Percentiles rank a stretch among this genome's conserved stretches.
Evolutionary conservation across 2,329 filamentous ascomycete species (phyloP).

Genomic region (Cordyceps tenuipes): DNA sequence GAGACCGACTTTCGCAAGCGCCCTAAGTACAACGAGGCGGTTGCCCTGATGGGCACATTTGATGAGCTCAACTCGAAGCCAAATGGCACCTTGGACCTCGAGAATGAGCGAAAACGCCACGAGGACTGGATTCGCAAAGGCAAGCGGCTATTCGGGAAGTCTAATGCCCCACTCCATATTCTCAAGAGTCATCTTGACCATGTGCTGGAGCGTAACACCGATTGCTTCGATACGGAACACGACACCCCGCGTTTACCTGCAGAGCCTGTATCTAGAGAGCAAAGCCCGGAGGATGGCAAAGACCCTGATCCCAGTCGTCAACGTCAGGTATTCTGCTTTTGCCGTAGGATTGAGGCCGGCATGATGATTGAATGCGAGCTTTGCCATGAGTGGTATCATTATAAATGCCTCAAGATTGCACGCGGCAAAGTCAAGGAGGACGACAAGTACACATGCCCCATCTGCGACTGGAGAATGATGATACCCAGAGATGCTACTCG

Average conservation of each 20-base stretch:
- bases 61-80: constrained; percentile 91
- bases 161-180: constrained; percentile 93
- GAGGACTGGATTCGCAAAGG: constrained; percentile 99
- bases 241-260: constrained; percentile 86
- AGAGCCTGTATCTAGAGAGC: constrained; percentile 83
- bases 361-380: constrained; percentile 99
- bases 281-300: constrained; percentile 45
- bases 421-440: constrained; percentile 97
- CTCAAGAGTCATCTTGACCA: constrained; percentile 90
- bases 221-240: constrained; percentile 78
- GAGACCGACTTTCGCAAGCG: constrained; percentile 67
- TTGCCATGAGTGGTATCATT: constrained; percentile 98
- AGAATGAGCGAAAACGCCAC: constrained; percentile 87
- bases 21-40: constrained; percentile 83
- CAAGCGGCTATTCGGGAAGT: constrained; percentile 96
- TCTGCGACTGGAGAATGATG: constrained; percentile 94
- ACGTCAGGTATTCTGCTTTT: constrained; percentile 92
- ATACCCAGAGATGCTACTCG: constrained; percentile 94
- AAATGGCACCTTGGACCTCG: constrained; percentile 79
- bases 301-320: constrained; percentile 54
- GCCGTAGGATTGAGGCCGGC: constrained; percentile 82
- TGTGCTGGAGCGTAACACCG: constrained; percentile 78
- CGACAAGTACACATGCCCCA: constrained; percentile 95
- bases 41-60: constrained; percentile 77
- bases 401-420: constrained; percentile 95